Base-by-base conservation (phyloP, 768 basidiomycete species). In the Exsudoporus frostii region DNA sequence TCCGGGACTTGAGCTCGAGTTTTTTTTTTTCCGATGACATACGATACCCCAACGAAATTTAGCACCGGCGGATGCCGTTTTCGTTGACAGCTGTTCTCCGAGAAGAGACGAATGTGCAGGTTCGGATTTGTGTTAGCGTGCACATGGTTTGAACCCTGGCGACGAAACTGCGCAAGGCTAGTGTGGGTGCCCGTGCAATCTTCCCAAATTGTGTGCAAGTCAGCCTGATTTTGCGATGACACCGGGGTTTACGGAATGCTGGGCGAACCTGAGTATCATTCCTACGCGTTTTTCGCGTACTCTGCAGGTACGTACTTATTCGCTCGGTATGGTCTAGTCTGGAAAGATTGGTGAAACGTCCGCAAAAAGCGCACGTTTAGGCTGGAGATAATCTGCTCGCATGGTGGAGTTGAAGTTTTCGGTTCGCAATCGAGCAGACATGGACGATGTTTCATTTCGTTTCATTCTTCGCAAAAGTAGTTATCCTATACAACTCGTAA, bases 381-480 rank as follows among this genome's bases (percentile, higher is more conserved):
- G 11, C 8, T 30, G 29, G 2, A 10, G 29, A 30, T 30, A 30
- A 30, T 30, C n/a, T n/a, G n/a, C n/a, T n/a, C 29, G 29, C 29
- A 30, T 30, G 29, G 29, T 29, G 9, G 9, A 10, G n/a, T n/a
- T n/a, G n/a, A n/a, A n/a, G n/a, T n/a, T n/a, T 43, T 53, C 45
- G 50, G n/a, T 47, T 57, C 46, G 13, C 48, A 38, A 50, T 42
- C 59, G 33, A 33, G 10, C 42, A 45, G 5, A 33, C 33, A 38
- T 68, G 66, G 55, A 37, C 60, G 67, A 52, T 39, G 45, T 53
- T 81, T 77, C 75, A 70, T 82, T 62, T 77, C 76, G 37, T 68
- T 79, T 61, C 80, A 78, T 51, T 64, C 80, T 43, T 74, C 52
- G 53, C 50, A 63, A 54, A 33, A 41, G 55, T 55, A 57, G 33